A percentile compares a stretch with the other conserved stretches of the same genome.
Evolutionary conservation across 768 basidiomycete species (phyloP).

Genomic region (Agaricus subrufescens): DNA sequence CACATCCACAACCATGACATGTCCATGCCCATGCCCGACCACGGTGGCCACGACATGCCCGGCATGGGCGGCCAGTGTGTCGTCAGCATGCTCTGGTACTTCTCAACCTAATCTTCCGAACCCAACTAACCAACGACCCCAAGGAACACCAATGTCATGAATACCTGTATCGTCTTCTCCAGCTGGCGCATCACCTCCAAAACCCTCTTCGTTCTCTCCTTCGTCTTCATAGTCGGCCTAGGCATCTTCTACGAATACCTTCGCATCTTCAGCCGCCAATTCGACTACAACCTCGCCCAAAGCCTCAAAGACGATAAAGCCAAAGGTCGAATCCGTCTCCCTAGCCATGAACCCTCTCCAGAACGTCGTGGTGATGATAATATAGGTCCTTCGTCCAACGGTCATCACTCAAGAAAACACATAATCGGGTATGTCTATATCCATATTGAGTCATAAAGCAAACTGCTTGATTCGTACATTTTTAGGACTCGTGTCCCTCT

Average conservation of each 20-base stretch:
- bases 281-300: slow-evolving; percentile 57
- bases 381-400: slow-evolving; percentile 43
- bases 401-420: slow-evolving; percentile 30
- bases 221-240: slow-evolving; percentile 57
- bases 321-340: slow-evolving; percentile 19
- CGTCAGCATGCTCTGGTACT: slow-evolving; percentile 81
- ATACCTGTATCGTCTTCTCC: slow-evolving; percentile 79
- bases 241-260: slow-evolving; percentile 81
- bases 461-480: no score
- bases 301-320: slow-evolving; percentile 42
- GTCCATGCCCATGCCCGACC: slow-evolving; percentile 30
- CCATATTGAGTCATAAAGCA: no score
- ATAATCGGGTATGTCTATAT: no score
- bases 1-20: slow-evolving; percentile 22
- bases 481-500: slow-evolving; percentile 47
- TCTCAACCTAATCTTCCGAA: not conserved
- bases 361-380: slow-evolving; percentile 42
- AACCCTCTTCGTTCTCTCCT: slow-evolving; percentile 58
- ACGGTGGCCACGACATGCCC: slow-evolving; percentile 47
- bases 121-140: not conserved
- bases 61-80: slow-evolving; percentile 45
- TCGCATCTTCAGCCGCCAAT: slow-evolving; percentile 51
- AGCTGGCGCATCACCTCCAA: slow-evolving; percentile 70
- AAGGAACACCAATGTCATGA: slow-evolving; percentile 73
- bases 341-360: slow-evolving; percentile 34